Conservation (phyloP, 345 rosid species). For the Populus nigra region DNA sequence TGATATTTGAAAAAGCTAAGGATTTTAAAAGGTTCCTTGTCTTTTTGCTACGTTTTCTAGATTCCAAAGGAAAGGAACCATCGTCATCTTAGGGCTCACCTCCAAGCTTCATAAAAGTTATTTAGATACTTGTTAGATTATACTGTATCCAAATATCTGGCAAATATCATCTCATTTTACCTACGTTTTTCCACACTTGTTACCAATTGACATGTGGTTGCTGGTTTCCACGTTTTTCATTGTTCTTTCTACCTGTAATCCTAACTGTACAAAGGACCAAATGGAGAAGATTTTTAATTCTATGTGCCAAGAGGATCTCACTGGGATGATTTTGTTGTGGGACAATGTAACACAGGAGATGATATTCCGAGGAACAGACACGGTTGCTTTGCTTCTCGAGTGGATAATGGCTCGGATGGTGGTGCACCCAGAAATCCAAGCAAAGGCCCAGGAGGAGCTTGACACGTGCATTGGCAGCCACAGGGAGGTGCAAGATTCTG, state of each 20-base stretch:
- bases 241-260: not conserved
- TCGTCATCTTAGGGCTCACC: not conserved
- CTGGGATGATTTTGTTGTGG: not conserved
- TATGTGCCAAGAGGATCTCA: not conserved
- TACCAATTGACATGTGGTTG: not conserved
- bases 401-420: conserved; percentile 72
- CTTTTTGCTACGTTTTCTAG: not conserved
- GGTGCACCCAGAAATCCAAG: conserved; percentile 54
- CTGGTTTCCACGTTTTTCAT: not conserved
- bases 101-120: not conserved
- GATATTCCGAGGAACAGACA: conserved; percentile 68
- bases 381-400: conserved; percentile 64
- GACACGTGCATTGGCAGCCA: conserved; percentile 29
- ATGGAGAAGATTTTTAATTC: too few relatives aligned
- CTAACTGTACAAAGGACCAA: not conserved
- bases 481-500: conserved; percentile 43
- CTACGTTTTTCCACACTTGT: not conserved
- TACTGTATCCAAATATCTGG: too few relatives aligned
- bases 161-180: not conserved
- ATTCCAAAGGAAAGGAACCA: not conserved
- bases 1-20: too few relatives aligned
- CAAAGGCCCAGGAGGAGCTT: conserved; percentile 46
- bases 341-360: conserved; percentile 40
- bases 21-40: not conserved
- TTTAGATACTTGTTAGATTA: too few relatives aligned